These are phyloP conservation scores for Penicillium sp. DNA, from an alignment of 2,329 filamentous ascomycete genomes.

Conservation along the genomic window DNA sequence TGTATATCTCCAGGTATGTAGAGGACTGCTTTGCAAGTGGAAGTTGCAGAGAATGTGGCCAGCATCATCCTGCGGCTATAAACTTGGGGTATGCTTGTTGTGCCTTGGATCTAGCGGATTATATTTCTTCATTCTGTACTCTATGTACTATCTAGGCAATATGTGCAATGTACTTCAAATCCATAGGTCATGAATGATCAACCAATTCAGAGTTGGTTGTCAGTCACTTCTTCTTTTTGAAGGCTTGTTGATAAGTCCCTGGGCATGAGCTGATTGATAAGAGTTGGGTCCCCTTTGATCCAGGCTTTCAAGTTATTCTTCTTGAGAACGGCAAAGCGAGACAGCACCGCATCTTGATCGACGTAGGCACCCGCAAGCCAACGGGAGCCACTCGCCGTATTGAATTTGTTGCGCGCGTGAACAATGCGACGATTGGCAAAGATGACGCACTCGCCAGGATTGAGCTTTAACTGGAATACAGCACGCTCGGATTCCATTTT, in stretches of 20 bases:
- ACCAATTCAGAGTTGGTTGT: background rate
- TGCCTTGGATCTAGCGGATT: background rate
- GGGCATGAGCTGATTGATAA: background rate
- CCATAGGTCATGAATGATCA: background rate
- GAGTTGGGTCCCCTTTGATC: constrained; percentile 5
- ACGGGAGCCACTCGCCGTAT: constrained; percentile 61
- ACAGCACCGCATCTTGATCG: constrained; percentile 61
- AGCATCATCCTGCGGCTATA: background rate
- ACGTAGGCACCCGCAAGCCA: constrained; percentile 89
- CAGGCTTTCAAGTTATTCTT: constrained; percentile 12
- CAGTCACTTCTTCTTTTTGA: background rate
- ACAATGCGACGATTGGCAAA: constrained; percentile 86
- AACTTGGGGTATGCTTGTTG: background rate
- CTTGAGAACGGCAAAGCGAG: constrained; percentile 45
- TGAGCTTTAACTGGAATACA: constrained; percentile 69
- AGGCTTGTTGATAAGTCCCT: background rate
- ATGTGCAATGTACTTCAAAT: background rate
- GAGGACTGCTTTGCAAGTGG: background rate
- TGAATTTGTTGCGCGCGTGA: constrained; percentile 78
- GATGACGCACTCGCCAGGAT: constrained; percentile 83
- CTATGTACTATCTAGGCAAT: background rate
- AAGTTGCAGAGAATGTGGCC: background rate
- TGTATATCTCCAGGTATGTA: background rate
- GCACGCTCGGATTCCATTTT: constrained; percentile 56
- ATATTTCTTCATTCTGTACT: background rate